These are phyloP conservation scores for Exophiala calicioides DNA, from an alignment of 2,329 filamentous ascomycete genomes.

Conservation along the genomic window DNA sequence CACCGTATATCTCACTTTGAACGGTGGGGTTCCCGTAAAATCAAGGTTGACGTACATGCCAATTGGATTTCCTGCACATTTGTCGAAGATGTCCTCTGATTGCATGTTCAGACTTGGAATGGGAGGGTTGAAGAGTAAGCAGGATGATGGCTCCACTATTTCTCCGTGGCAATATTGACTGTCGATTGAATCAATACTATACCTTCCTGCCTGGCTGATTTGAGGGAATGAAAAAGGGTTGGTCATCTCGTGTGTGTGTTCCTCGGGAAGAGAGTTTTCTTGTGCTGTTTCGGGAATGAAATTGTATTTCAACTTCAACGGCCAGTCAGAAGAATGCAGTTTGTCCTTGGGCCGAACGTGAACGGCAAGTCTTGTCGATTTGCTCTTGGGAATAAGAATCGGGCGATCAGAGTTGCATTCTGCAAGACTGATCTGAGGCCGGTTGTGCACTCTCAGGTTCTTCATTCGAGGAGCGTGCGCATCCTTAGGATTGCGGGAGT, in stretches of 20 bases:
- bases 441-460: slow-evolving; percentile 80
- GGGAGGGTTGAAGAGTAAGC: slow-evolving; percentile 84
- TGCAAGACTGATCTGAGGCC: slow-evolving; percentile 70
- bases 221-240: slow-evolving; percentile 56
- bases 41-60: slow-evolving; percentile 87
- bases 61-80: slow-evolving; percentile 91
- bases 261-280: slow-evolving; percentile 58
- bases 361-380: slow-evolving; percentile 66
- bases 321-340: slow-evolving; percentile 60
- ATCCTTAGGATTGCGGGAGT: slow-evolving; percentile 21
- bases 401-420: slow-evolving; percentile 70
- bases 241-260: slow-evolving; percentile 53
- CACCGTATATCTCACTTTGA: slow-evolving; percentile 76
- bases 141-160: slow-evolving; percentile 90
- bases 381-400: slow-evolving; percentile 17
- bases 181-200: slow-evolving; percentile 76
- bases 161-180: slow-evolving; percentile 84
- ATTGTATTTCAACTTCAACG: slow-evolving; percentile 74
- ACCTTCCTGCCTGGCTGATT: slow-evolving; percentile 79
- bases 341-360: slow-evolving; percentile 58
- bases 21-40: slow-evolving; percentile 88
- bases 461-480: slow-evolving; percentile 69
- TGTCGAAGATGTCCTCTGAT: slow-evolving; percentile 83
- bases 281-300: slow-evolving; percentile 79
- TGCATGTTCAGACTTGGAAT: slow-evolving; percentile 76